Conservation (phyloP, 768 basidiomycete species). For the Trametes gibbosa region DNA sequence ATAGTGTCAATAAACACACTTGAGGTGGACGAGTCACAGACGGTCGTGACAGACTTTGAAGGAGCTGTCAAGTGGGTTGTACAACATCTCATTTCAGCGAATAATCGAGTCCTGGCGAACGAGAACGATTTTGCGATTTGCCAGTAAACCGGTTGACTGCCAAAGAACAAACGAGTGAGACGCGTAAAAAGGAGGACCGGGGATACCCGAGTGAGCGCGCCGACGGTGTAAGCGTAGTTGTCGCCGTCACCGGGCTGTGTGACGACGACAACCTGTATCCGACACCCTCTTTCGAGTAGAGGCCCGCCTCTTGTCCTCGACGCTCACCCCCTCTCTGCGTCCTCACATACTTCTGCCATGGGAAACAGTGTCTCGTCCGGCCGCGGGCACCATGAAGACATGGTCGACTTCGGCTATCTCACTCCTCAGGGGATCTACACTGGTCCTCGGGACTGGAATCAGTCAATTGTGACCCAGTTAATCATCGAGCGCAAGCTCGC, state of each 20-base stretch:
- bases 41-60: not conserved
- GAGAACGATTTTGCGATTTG: too few relatives aligned
- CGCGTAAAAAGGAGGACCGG: not conserved
- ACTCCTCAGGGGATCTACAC: constrained; percentile 86
- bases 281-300: constrained; percentile 6
- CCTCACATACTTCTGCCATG: constrained; percentile 42
- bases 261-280: constrained; percentile 17
- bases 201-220: constrained; percentile 2
- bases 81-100: not conserved
- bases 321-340: constrained; percentile 2
- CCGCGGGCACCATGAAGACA: constrained; percentile 73
- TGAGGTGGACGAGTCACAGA: not conserved
- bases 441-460: constrained; percentile 85
- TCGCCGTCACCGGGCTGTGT: constrained; percentile 9
- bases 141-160: too few relatives aligned
- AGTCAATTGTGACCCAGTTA: constrained; percentile 79
- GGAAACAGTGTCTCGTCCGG: constrained; percentile 80
- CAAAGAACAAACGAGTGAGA: not conserved
- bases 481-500: constrained; percentile 87
- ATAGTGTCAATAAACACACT: too few relatives aligned
- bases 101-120: too few relatives aligned
- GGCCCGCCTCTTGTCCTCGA: constrained; percentile 8
- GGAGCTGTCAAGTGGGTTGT: not conserved
- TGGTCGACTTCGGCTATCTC: constrained; percentile 80
- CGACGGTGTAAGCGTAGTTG: not conserved